Evolutionary conservation across 108 stramenopile genomes (phyloP), one percentile per base, ranked within the genome.

Genomic region (Nannochloropsis gaditana): DNA sequence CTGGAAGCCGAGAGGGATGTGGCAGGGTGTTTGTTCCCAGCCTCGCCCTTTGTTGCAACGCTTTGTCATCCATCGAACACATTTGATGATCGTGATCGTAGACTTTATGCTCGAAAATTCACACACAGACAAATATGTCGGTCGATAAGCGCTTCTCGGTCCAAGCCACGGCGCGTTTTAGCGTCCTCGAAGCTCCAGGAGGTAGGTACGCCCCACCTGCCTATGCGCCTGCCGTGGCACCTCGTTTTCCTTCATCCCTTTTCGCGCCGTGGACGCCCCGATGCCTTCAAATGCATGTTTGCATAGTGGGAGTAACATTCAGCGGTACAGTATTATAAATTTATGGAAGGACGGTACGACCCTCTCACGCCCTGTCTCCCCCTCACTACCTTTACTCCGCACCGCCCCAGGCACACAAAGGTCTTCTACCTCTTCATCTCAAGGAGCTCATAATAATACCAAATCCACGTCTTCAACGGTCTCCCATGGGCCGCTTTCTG

Each of bases 121-220:
- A 73, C 15, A 73, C 59, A 73, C 59, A 73, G 59, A n/a, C 59
- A 15, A 2, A 15, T n/a, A 73, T 73, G 59, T 73, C 59, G 59
- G 59, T 73, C 59, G 59, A 73, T n/a, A 4, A 73, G 59, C 59
- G 59, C 5, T 73, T 73, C 59, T 73, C 59, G n/a, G 59, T 73
- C 15, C 59, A 73, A n/a, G 59, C 59, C 59, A 73, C 59, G 59
- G 59, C 59, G 8, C 8, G 59, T n/a, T 73, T 73, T 6, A 73
- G 19, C 2, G 59, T 73, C 59, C 59, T 73, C 15, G 59, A 73
- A n/a, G 59, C 59, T n/a, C 59, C 59, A 5, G 59, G 59, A 15
- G 59, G 59, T 73, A 73, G 19, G 59, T 73, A 73, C 4, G 3
- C n/a, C n/a, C 31, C 31, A 31, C 31, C 31, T 31, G 31, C 31